These are phyloP conservation scores for Spatholobus suberectus DNA, from an alignment of 306 rosid species.

Conservation along the genomic window DNA sequence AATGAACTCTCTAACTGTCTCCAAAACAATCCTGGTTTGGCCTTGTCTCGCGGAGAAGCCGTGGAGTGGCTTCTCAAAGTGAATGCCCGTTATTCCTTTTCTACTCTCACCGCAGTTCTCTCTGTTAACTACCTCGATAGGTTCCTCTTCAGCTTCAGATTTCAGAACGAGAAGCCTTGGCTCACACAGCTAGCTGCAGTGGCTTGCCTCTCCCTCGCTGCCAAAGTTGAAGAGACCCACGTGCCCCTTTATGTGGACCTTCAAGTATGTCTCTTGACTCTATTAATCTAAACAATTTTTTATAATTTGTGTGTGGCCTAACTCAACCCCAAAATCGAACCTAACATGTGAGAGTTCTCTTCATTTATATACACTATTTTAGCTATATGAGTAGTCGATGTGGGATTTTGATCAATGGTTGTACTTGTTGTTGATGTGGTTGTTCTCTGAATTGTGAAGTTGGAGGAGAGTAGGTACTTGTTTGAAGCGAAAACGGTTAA, in stretches of 20 bases:
- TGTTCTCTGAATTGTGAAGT: slow-evolving; percentile 44
- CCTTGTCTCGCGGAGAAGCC: slow-evolving; percentile 57
- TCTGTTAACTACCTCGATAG: slow-evolving; percentile 80
- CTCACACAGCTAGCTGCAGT: slow-evolving; percentile 74
- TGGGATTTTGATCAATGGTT: background rate
- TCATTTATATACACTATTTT: background rate
- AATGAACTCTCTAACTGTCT: slow-evolving; percentile 41
- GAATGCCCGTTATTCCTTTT: slow-evolving; percentile 58
- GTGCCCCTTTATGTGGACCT: slow-evolving; percentile 73
- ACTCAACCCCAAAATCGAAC: too few species aligned
- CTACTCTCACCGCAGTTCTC: slow-evolving; percentile 73
- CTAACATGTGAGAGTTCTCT: too few species aligned
- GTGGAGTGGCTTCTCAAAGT: slow-evolving; percentile 77
- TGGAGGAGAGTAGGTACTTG: slow-evolving; percentile 59
- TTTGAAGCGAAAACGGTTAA: slow-evolving; percentile 77
- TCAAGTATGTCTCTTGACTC: slow-evolving; percentile 52
- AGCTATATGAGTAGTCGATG: background rate
- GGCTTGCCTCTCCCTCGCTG: slow-evolving; percentile 83
- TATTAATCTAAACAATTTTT: too few species aligned
- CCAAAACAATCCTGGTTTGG: slow-evolving; percentile 29
- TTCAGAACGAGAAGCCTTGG: slow-evolving; percentile 73
- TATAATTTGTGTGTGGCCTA: too few species aligned
- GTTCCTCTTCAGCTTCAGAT: slow-evolving; percentile 57
- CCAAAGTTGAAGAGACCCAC: slow-evolving; percentile 83
- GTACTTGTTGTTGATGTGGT: background rate